Evolutionary conservation across 2,329 filamentous ascomycete genomes (phyloP), one percentile per base, ranked within the genome.

Genomic region (Fusarium ambrosium): DNA sequence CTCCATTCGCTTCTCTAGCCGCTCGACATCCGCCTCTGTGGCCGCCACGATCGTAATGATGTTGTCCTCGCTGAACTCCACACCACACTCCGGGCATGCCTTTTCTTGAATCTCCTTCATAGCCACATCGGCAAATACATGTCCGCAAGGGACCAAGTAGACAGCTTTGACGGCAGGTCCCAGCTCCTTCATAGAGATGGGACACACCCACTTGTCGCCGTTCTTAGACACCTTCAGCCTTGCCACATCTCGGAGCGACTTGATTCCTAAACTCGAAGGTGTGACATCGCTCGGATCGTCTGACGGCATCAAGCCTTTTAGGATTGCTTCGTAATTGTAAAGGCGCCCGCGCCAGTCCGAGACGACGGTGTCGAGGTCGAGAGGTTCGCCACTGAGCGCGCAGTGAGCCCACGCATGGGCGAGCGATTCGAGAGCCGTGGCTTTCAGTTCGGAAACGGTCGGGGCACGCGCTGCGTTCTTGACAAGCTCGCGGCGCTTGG

Each of bases 401-500:
- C 97, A 97, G 73, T 92, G 93, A 6, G 90, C 89, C 97, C 97
- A 99, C 78, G 92, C 90, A 83, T 98, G 95, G 69, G 91, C 90
- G 80, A 97, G 92, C 48, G 94, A 93, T 83, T 98, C 96, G 80
- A 93, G 91, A 75, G 93, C 93, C 10, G 93, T 93, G 74, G 97
- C 95, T 85, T 98, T 98, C 67, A 98, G 86, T 86, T 98, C 93
- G 56, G 94, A 92, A 32, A 94, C 89, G 37, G 94, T 97, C 24
- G 93, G 94, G 62, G 92, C 89, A 78, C 94, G 93, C 48, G 95
- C 95, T 32, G 95, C 95, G 83, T 96, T 93, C 85, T 97, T 97
- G 82, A 99, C 97, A 55, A 99, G 94, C 84, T 99, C 97, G 80
- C 95, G 93, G 36, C 97, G 94, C 73, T 93, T 98, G 6, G 97